Evolutionary conservation across 805 yeast species (phyloP), one percentile per base, ranked within the genome.

Genomic region (Metschnikowia colocasiae): DNA sequence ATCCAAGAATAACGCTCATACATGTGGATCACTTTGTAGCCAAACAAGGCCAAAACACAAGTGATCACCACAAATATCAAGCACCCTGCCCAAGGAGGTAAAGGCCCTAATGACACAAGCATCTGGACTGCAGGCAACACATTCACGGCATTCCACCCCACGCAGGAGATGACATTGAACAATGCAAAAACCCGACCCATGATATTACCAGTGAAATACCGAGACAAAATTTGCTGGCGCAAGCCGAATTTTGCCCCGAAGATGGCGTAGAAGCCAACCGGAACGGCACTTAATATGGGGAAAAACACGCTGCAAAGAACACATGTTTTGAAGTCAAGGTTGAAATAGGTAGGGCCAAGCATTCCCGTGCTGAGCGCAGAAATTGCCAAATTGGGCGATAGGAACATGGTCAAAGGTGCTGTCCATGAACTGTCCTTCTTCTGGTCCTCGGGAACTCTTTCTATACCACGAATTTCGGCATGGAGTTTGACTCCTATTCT

Each of bases 21-120:
- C 8, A 51, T 20, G 48, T 67, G 70, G 47, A 65, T 60, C 22
- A 54, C 54, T 42, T 64, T 62, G 46, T 64, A 65, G 16, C 71
- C 71, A 47, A 66, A 65, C 12, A 65, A 47, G 2, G 69, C 62
- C 43, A 65, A 45, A 16, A 54, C n/a, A 40, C 62, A 54, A 3
- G 69, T 65, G 30, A 59, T 48, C 9, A 65, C 49, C 12, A 65
- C 67, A 15, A 67, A 56, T n/a, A 66, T 62, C 49, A 66, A 51
- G 53, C 69, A 65, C 6, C 69, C 69, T 9, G 62, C 68, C 68
- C 68, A 64, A 7, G 69, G 62, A 6, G 70, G 70, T 29, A 65
- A 52, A 4, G 58, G 58, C 3, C 66, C 65, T 29, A 65, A 55
- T 4, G 64, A 54, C 9, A 52, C 52, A 13, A 66, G 51, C 46